A percentile compares a stretch with the other conserved stretches of the same genome.
These are phyloP conservation scores for Omphalea diandra DNA, from an alignment of 441 rosid genomes.

Conservation along the genomic window DNA sequence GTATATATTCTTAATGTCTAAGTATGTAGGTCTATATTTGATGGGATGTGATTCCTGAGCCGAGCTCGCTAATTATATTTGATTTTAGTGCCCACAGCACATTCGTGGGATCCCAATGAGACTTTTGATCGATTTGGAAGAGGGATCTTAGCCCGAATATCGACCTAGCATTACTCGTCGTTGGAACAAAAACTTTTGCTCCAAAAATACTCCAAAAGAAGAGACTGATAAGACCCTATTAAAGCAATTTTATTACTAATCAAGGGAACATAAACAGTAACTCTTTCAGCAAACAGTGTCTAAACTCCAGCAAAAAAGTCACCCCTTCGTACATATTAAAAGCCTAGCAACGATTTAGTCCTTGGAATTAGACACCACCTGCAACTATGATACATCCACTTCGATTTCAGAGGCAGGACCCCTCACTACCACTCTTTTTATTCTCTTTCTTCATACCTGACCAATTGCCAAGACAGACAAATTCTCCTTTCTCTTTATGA, in stretches of 20 bases:
- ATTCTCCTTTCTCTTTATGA: neutral
- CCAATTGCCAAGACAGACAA: neutral
- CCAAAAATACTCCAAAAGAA: constrained; percentile 30
- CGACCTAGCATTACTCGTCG: too few relatives aligned
- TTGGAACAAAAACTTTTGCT: too few relatives aligned
- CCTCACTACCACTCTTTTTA: neutral
- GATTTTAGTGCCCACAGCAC: too few relatives aligned
- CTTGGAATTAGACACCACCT: constrained; percentile 23
- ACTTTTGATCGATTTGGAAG: neutral
- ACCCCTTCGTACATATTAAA: constrained; percentile 20
- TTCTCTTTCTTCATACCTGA: neutral
- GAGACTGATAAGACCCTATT: constrained; percentile 27
- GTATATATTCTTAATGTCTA: too few relatives aligned
- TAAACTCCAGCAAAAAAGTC: constrained; percentile 19
- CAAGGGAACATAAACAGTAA: neutral
- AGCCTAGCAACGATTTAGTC: constrained; percentile 29
- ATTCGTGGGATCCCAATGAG: constrained; percentile 12
- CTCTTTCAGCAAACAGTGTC: constrained; percentile 23
- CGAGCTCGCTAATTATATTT: too few relatives aligned
- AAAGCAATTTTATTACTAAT: too few relatives aligned
- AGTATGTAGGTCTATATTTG: too few relatives aligned
- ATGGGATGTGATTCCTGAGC: neutral
- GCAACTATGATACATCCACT: neutral
- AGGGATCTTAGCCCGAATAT: too few relatives aligned
- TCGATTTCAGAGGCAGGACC: constrained; percentile 7